Evolutionary conservation across 495 filamentous ascomycete genomes (phyloP).

Genomic region (Neurospora sublineolata): DNA sequence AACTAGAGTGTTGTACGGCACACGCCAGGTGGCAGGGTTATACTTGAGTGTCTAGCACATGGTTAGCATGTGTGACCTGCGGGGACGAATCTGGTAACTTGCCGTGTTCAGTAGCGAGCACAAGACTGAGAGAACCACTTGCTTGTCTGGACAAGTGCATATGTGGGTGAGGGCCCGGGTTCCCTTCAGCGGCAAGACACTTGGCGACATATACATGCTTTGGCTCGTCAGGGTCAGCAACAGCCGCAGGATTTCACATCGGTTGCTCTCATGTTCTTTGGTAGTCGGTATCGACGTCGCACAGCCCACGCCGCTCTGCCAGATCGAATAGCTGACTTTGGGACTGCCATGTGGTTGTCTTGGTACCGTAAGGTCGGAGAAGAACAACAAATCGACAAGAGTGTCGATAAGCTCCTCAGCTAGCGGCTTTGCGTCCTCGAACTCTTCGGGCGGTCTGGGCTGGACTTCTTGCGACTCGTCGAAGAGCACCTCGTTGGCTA

Average conservation of each 20-base stretch:
- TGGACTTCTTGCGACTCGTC: slow-evolving; percentile 56
- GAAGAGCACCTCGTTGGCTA: slow-evolving; percentile 66
- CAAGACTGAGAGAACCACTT: slow-evolving; percentile 74
- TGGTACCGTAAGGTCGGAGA: slow-evolving; percentile 77
- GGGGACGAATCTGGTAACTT: slow-evolving; percentile 20
- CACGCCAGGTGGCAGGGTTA: slow-evolving; percentile 87
- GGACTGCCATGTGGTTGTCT: slow-evolving; percentile 49
- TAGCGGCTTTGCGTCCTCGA: slow-evolving; percentile 74
- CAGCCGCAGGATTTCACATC: slow-evolving; percentile 78
- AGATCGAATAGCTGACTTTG: slow-evolving; percentile 89
- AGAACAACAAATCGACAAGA: slow-evolving; percentile 83
- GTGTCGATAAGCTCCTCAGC: slow-evolving; percentile 92
- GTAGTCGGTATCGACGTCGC: slow-evolving; percentile 79
- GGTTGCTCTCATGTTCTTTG: slow-evolving; percentile 83
- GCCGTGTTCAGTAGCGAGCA: slow-evolving; percentile 96
- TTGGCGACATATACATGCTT: slow-evolving; percentile 85
- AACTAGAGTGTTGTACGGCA: slow-evolving; percentile 88
- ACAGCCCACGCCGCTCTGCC: slow-evolving; percentile 95
- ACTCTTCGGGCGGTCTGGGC: slow-evolving; percentile 46
- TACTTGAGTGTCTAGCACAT: slow-evolving; percentile 73
- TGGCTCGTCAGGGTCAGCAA: slow-evolving; percentile 78
- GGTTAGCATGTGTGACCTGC: slow-evolving; percentile 9
- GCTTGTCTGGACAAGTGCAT: slow-evolving; percentile 74
- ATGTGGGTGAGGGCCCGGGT: slow-evolving; percentile 84
- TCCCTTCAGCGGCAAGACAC: slow-evolving; percentile 72